Evolutionary conservation across 306 rosid species (phyloP).

Genomic region (Inga laurina): DNA sequence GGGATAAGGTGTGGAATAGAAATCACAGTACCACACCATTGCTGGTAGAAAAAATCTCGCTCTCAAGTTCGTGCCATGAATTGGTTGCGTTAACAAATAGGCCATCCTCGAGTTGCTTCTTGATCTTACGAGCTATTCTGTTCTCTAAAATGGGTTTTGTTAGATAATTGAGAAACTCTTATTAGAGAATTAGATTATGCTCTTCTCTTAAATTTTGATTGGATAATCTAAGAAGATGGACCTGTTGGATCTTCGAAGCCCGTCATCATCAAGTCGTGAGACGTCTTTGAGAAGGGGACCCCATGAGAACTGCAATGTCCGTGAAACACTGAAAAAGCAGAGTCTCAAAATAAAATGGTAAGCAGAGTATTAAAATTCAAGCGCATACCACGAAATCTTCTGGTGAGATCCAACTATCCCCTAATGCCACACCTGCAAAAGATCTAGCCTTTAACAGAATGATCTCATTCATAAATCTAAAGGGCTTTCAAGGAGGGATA

Average conservation of each 20-base stretch:
- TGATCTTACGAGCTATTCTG: conserved; percentile 73
- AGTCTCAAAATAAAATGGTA: neutral
- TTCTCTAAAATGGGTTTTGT: conserved; percentile 31
- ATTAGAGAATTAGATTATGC: neutral
- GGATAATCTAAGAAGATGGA: conserved; percentile 24
- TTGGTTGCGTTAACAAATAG: conserved; percentile 57
- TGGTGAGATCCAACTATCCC: conserved; percentile 93
- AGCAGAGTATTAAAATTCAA: neutral
- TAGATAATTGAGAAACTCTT: conserved; percentile 26
- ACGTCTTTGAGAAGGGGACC: conserved; percentile 92
- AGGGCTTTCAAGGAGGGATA: neutral
- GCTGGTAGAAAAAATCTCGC: neutral
- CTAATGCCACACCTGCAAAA: conserved; percentile 82
- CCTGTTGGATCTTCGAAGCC: conserved; percentile 64
- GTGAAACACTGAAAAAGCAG: neutral
- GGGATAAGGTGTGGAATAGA: neutral
- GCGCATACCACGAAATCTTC: conserved; percentile 79
- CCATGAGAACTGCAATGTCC: conserved; percentile 71
- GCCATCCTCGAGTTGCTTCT: conserved; percentile 59
- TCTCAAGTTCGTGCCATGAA: conserved; percentile 47
- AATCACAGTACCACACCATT: neutral
- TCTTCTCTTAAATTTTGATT: neutral
- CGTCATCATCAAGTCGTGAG: conserved; percentile 70
- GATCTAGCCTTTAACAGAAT: neutral
- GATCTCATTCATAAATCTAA: neutral